These are phyloP conservation scores for Castanopsis chinensis DNA, from an alignment of 306 rosid species.

Conservation along the genomic window DNA sequence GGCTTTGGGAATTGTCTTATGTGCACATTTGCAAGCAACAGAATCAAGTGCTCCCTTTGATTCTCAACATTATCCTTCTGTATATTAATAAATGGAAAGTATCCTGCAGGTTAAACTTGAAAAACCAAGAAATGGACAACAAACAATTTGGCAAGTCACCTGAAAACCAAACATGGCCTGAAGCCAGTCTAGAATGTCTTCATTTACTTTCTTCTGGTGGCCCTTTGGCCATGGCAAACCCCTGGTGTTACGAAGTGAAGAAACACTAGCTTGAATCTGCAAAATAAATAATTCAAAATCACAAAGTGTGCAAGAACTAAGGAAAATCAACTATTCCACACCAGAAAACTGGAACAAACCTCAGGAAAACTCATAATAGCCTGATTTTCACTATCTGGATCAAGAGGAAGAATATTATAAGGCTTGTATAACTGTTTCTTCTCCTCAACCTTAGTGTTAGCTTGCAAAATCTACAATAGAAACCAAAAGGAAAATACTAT, in stretches of 20 bases:
- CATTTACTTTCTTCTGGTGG: constrained; percentile 53
- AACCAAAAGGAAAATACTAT: constrained; percentile 5
- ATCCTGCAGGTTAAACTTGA: constrained; percentile 1
- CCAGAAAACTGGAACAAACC: constrained; percentile 47
- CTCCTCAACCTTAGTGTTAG: constrained; percentile 64
- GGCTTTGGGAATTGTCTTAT: constrained; percentile 59
- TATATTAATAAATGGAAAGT: constrained; percentile 31
- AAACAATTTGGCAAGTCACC: constrained; percentile 43
- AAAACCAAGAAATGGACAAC: constrained; percentile 17
- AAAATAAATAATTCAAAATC: constrained; percentile 17
- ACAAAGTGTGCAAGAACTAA: constrained; percentile 7
- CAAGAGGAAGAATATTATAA: constrained; percentile 90
- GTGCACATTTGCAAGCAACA: constrained; percentile 91
- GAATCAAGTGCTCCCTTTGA: constrained; percentile 97
- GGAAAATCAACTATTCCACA: constrained; percentile 7
- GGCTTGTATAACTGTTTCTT: constrained; percentile 77
- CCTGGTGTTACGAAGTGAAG: constrained; percentile 79
- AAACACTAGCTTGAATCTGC: constrained; percentile 74
- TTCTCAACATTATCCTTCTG: constrained; percentile 87
- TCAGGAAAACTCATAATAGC: constrained; percentile 81
- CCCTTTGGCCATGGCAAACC: constrained; percentile 85
- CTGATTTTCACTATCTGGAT: constrained; percentile 77
- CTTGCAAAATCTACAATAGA: constrained; percentile 59
- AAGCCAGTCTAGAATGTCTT: constrained; percentile 96
- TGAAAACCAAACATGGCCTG: constrained; percentile 91